phyloP scores from a whole-genome alignment of 352 stramenopile genomes.

The Globisporangium polare region DNA sequence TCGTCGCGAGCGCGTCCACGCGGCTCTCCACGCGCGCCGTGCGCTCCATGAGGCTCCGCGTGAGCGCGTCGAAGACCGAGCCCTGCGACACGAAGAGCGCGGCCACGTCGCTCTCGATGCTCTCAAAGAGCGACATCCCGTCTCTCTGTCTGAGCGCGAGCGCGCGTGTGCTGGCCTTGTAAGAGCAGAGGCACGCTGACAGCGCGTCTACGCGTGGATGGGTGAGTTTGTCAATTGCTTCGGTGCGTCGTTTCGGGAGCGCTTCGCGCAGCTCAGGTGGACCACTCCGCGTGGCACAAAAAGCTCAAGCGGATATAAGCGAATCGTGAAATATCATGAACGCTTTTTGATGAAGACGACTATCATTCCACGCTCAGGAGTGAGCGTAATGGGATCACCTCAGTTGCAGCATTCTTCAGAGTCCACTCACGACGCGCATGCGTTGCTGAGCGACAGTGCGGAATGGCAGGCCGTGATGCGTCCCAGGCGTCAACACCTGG shows the following conservation, averaged over 20 bases:
- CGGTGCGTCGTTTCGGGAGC: neutral
- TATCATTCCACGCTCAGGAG: neutral
- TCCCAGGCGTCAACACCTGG: too few relatives aligned
- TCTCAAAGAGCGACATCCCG: slow-evolving; percentile 63
- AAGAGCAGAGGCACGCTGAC: too few relatives aligned
- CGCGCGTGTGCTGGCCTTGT: neutral
- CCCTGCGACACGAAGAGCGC: slow-evolving; percentile 72
- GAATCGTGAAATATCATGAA: neutral
- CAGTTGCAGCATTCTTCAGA: neutral
- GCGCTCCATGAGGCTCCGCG: slow-evolving; percentile 54
- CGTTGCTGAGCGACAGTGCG: too few relatives aligned
- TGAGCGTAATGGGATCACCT: neutral
- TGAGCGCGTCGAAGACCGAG: slow-evolving; percentile 56
- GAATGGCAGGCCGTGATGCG: too few relatives aligned
- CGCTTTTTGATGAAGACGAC: too few relatives aligned
- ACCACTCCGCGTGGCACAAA: neutral
- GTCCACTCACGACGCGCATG: too few relatives aligned
- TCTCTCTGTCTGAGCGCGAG: neutral
- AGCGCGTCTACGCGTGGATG: too few relatives aligned
- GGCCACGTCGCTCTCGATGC: slow-evolving; percentile 53
- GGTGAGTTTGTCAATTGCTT: neutral
- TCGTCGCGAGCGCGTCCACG: slow-evolving; percentile 30
- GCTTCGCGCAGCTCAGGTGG: neutral
- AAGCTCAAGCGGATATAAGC: neutral
- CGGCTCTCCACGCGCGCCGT: slow-evolving; percentile 37